These are phyloP conservation scores for Coemansia sp. DNA, from an alignment of 192 early-diverging fungal species.

Conservation along the genomic window DNA sequence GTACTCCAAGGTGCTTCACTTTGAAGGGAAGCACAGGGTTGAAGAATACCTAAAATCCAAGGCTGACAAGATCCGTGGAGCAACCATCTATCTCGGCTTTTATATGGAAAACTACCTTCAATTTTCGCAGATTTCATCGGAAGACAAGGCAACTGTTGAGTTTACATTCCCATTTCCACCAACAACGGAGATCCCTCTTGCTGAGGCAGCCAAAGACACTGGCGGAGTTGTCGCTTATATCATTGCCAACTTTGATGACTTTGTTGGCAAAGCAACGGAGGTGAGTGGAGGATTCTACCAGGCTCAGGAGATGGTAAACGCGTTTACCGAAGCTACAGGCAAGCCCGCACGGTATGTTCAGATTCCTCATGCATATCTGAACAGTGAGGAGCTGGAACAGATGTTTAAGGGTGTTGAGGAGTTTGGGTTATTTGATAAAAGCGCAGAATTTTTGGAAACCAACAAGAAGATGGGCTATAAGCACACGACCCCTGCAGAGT, in stretches of 20 bases:
- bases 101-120: constrained; percentile 42
- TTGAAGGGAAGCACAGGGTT: constrained; percentile 39
- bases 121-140: constrained; percentile 30
- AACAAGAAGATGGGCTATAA: constrained; percentile 19
- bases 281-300: constrained; percentile 36
- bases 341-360: constrained; percentile 29
- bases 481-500: constrained; percentile 18
- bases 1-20: constrained; percentile 24
- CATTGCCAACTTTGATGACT: constrained; percentile 32
- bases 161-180: constrained; percentile 33
- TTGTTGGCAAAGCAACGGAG: constrained; percentile 11
- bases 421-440: constrained; percentile 16
- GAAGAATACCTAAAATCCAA: constrained; percentile 33
- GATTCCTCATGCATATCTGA: constrained; percentile 20
- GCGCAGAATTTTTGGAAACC: constrained; percentile 11
- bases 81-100: constrained; percentile 22
- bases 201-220: constrained; percentile 32
- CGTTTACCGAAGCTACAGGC: constrained; percentile 39
- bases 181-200: constrained; percentile 27
- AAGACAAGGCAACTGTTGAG: constrained; percentile 33
- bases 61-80: constrained; percentile 21
- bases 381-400: constrained; percentile 6
- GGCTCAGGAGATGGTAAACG: constrained; percentile 37
- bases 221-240: constrained; percentile 36
- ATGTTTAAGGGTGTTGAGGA: constrained; percentile 17